Conservation (phyloP, 179 eudicot genomes). For the Pouteria campechiana region DNA sequence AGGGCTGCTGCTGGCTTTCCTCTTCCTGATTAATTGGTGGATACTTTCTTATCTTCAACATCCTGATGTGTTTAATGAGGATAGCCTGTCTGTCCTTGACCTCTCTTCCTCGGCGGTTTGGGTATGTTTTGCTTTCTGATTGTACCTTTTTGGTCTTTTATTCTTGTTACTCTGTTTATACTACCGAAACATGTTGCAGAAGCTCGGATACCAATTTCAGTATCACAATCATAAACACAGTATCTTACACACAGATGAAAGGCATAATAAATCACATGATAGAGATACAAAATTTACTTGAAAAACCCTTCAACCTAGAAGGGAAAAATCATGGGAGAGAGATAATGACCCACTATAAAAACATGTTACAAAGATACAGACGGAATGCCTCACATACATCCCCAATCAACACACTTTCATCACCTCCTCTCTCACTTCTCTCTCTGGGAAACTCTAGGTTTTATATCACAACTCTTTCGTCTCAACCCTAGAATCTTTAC, state of each 20-base stretch:
- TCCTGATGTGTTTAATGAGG: constrained; percentile 5
- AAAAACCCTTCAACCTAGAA: neutral
- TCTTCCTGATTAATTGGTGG: constrained; percentile 33
- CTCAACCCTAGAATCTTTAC: too few species aligned
- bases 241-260: too few species aligned
- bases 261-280: too few species aligned
- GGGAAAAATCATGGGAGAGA: neutral
- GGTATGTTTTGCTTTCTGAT: constrained; percentile 14
- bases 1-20: constrained; percentile 16
- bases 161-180: neutral
- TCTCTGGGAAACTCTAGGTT: too few species aligned
- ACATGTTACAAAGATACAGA: neutral
- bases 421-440: too few species aligned
- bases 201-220: too few species aligned
- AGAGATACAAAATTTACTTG: neutral
- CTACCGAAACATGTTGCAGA: neutral
- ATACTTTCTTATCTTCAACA: constrained; percentile 35
- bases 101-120: constrained; percentile 22
- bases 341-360: neutral
- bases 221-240: too few species aligned
- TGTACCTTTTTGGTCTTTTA: neutral
- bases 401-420: too few species aligned
- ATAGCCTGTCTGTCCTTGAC: constrained; percentile 8
- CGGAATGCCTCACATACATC: too few species aligned
- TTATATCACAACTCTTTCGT: too few species aligned